These are phyloP conservation scores for Onygena corvina DNA, from an alignment of 2,329 filamentous ascomycete species.

Conservation along the genomic window DNA sequence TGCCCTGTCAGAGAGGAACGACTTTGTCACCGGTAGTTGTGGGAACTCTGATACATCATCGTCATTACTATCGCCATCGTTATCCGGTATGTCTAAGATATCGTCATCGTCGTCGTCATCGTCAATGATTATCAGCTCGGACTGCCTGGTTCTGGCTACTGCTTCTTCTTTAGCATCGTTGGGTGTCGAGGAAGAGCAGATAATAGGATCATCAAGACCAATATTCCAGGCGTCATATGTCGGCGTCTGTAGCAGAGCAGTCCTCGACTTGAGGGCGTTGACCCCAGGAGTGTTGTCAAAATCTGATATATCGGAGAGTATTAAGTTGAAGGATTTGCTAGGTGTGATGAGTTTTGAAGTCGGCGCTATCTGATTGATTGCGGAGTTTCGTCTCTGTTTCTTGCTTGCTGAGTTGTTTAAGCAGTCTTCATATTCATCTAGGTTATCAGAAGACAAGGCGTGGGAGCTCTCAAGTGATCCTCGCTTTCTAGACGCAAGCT, in stretches of 20 bases:
- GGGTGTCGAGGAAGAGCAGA: slow-evolving; percentile 33
- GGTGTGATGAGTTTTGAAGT: slow-evolving; percentile 7
- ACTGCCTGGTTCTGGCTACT: slow-evolving; percentile 10
- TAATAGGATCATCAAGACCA: slow-evolving; percentile 31
- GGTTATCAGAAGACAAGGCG: slow-evolving; percentile 4
- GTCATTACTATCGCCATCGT: slow-evolving; percentile 11
- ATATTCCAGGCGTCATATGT: slow-evolving; percentile 12
- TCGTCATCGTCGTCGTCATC: slow-evolving; percentile 22
- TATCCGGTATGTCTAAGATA: background rate
- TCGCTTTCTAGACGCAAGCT: background rate
- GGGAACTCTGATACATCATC: slow-evolving; percentile 17
- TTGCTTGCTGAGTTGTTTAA: slow-evolving; percentile 13
- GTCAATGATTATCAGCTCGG: slow-evolving; percentile 28
- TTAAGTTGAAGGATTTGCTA: background rate
- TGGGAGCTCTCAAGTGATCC: background rate
- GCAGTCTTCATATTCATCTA: slow-evolving; percentile 8
- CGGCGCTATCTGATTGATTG: slow-evolving; percentile 16
- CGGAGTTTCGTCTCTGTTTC: slow-evolving; percentile 22
- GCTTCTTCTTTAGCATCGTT: slow-evolving; percentile 10
- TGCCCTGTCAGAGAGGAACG: slow-evolving; percentile 30
- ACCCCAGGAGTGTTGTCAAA: slow-evolving; percentile 3
- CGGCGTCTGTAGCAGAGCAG: background rate
- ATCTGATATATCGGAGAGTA: slow-evolving; percentile 7
- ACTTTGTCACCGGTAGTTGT: slow-evolving; percentile 16
- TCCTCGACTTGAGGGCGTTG: slow-evolving; percentile 1